Base-by-base conservation (phyloP, 192 early-diverging fungal genomes). In the Coemansia sp. region DNA sequence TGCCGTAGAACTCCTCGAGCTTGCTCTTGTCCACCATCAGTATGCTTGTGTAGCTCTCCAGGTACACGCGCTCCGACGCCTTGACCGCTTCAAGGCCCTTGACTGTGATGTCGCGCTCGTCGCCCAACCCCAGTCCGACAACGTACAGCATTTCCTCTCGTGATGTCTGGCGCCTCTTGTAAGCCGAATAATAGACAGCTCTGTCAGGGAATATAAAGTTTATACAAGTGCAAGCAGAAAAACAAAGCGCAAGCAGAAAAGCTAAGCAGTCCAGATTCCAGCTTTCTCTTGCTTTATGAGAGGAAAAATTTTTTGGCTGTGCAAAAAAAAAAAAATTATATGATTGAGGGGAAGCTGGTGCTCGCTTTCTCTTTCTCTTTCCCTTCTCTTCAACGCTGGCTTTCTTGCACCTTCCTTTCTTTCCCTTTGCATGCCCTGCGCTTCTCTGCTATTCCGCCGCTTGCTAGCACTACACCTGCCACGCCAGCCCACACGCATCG, bases 11-110 rank as follows among this genome's bases (percentile, higher is more conserved):
- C 31, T 83, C 86, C 86, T 98, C 93, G 37, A 81, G 71, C 7
- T 63, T 64, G 48, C 64, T 48, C 72, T 91, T 92, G 63, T 90
- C 87, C 20, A 95, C 88, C 76, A 92, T 91, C 64, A 99, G 85
- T 46, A 99, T 95, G 45, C 90, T 91, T 7, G 96, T 99, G 87
- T 99, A 99, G 8, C 90, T 89, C 74, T 99, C 96, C 30, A 99
- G 86, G 76, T 97, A 97, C 30, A 99, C 84, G 16, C 94, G 88
- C 65, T 90, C 88, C 71, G 92, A 93, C 2, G 85, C 81, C 74
- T 87, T 88, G 59, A 99, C 91, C 4, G 95, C 94, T 63, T 97
- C 93, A 9, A 99, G 87, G 10, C 96, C 96, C 84, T 96, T 96
- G 61, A 99, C 87, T 1, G 94, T 96, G 64, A 99, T 95, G 82